A percentile compares a stretch with the other conserved stretches of the same genome.
These are phyloP conservation scores for Porphyrellus cyaneotinctus DNA, from an alignment of 768 basidiomycete species.

Conservation along the genomic window DNA sequence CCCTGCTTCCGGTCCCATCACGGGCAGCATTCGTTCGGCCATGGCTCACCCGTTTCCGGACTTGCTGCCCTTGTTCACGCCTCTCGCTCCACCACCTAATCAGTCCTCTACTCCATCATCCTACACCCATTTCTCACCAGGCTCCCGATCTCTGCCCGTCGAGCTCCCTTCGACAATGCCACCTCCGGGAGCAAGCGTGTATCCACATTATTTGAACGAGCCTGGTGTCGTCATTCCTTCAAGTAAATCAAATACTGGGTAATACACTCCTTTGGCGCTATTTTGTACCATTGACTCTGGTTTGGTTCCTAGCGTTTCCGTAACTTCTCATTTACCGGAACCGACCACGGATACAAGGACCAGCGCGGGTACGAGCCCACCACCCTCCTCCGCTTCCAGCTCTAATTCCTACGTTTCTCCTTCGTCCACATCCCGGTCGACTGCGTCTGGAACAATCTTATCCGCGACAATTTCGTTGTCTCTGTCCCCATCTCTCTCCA, in stretches of 20 bases:
- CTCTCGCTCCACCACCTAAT: constrained; percentile 4
- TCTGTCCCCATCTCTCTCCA: neutral
- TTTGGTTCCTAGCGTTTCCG: constrained; percentile 1
- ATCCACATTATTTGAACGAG: neutral
- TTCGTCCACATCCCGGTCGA: neutral
- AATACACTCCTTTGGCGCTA: neutral
- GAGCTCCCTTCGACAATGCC: constrained; percentile 2
- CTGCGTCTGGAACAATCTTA: constrained; percentile 1
- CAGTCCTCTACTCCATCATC: constrained; percentile 4
- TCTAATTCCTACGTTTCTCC: constrained; percentile 18
- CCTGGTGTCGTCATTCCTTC: neutral
- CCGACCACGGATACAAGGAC: constrained; percentile 4
- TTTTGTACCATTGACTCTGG: constrained; percentile 1
- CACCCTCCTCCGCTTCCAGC: constrained; percentile 4
- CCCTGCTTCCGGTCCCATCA: constrained; percentile 6
- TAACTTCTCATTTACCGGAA: neutral
- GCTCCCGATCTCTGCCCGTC: constrained; percentile 1
- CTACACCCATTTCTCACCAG: neutral
- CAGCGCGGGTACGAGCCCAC: constrained; percentile 20
- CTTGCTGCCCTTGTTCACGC: constrained; percentile 19
- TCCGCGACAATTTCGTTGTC: neutral
- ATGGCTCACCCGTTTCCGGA: constrained; percentile 12
- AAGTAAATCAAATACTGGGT: constrained; percentile 12
- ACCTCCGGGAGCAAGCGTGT: neutral
- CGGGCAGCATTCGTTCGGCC: constrained; percentile 4